Percentiles rank a stretch among this genome's conserved stretches.
Conservation (phyloP, 106 monocot genomes). For the Chionographis japonica region DNA sequence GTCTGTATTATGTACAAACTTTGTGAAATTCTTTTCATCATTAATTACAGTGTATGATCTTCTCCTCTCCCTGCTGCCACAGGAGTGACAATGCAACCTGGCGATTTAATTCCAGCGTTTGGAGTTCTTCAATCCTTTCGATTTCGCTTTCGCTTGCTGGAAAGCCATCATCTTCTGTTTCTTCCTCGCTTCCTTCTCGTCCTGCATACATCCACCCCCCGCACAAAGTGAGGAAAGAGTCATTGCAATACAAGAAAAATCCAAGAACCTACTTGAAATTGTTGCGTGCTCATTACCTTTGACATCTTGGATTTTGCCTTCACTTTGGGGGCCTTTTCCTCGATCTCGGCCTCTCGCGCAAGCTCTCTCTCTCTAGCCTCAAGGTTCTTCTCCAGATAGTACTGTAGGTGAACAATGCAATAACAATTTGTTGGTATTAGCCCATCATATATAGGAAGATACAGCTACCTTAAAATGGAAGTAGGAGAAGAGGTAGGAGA, state of each 20-base stretch:
- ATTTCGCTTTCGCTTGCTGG: constrained; percentile 87
- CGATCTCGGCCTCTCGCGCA: constrained; percentile 82
- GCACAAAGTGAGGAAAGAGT: not conserved
- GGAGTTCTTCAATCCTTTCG: constrained; percentile 81
- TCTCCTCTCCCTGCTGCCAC: too few species aligned
- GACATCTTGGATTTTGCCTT: constrained; percentile 99
- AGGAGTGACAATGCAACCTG: too few species aligned
- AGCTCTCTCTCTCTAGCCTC: constrained; percentile 86
- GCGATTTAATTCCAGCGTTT: constrained; percentile 76
- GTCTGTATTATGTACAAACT: too few species aligned
- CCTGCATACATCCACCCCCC: constrained; percentile 31
- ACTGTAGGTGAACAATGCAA: constrained; percentile 40
- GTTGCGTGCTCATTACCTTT: constrained; percentile 50
- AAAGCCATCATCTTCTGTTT: constrained; percentile 88
- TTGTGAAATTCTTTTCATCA: too few species aligned
- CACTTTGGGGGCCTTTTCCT: constrained; percentile 83
- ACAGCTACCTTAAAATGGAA: too few species aligned
- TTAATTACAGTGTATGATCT: too few species aligned
- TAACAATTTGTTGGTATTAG: constrained; percentile 1
- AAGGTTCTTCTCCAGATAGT: constrained; percentile 96
- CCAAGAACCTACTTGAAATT: too few species aligned
- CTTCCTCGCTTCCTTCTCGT: constrained; percentile 84
- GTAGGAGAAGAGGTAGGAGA: too few species aligned
- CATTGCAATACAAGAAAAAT: not conserved
- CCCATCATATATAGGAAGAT: not conserved